Evolutionary conservation across 2,329 filamentous ascomycete genomes (phyloP), one percentile per base, ranked within the genome.

Genomic region (Exophiala mesophila): DNA sequence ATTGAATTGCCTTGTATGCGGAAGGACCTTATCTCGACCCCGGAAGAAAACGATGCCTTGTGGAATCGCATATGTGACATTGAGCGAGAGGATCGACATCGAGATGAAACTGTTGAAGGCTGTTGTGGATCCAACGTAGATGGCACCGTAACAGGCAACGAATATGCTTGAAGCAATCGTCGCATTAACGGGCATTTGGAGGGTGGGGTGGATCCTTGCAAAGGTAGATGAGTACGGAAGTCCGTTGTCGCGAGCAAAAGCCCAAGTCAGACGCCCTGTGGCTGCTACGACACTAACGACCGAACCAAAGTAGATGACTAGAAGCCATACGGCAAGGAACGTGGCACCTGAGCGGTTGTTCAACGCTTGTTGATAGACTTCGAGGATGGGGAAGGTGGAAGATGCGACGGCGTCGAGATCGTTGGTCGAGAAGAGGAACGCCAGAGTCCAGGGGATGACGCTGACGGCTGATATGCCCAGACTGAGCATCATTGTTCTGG

Each of bases 191-290:
- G 68, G 67, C 29, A 65, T 60, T 29, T 57, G 54, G 26, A 57
- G 55, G 4, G 54, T 59, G 4, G 48, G 49, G 40, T 63, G 44
- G 3, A 57, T 55, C 2, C 52, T 65, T 65, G 46, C 49, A 9
- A 73, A 57, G 48, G 62, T 67, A 19, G 46, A 30, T 12, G 66
- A 63, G 13, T 58, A 65, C 1, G 72, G 71, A 2, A 75, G 45
- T 2, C 71, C 73, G 7, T 63, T 54, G 50, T 76, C 73, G 3
- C 72, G 62, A 7, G 73, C 71, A 52, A 76, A 75, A 1, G 69
- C 71, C 72, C 72, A 76, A 45, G 67, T 69, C 4, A 75, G 60
- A 1, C 72, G 63, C 19, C 68, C 69, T 50, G 73, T 67, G 66
- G 70, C 74, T 4, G 70, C 72, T 40, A 75, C 70, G 42, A 62